Percentiles rank a stretch among this genome's conserved stretches.
Evolutionary conservation across 2,329 filamentous ascomycete species (phyloP).

Genomic region (Nemania sp.): DNA sequence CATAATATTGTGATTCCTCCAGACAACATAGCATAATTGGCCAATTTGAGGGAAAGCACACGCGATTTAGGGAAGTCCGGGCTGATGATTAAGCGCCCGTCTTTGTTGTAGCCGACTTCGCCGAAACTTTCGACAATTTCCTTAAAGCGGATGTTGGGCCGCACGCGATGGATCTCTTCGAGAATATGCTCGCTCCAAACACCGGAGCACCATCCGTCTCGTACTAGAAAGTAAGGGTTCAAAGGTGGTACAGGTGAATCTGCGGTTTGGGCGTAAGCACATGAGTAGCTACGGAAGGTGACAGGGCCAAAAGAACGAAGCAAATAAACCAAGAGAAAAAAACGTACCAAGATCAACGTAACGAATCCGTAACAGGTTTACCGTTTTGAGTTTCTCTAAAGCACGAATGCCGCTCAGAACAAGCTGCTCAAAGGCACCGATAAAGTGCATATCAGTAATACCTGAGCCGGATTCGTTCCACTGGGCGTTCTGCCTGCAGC

Average conservation of each 20-base stretch:
- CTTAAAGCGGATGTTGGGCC: conserved; percentile 61
- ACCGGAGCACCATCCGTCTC: conserved; percentile 64
- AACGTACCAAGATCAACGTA: conserved; percentile 70
- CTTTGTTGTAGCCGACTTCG: conserved; percentile 60
- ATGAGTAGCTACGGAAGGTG: background rate
- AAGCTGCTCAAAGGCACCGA: conserved; percentile 69
- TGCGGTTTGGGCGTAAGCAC: conserved; percentile 36
- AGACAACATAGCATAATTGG: conserved; percentile 58
- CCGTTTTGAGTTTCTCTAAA: conserved; percentile 58
- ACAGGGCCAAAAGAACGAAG: background rate
- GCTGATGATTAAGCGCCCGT: conserved; percentile 59
- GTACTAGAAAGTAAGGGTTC: conserved; percentile 72
- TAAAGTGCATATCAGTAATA: conserved; percentile 73
- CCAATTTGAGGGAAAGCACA: conserved; percentile 59
- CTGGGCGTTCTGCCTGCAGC: conserved; percentile 60
- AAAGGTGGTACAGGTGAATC: conserved; percentile 71
- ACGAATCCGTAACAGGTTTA: conserved; percentile 69
- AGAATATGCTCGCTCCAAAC: conserved; percentile 74
- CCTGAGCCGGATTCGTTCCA: conserved; percentile 69
- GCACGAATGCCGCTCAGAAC: conserved; percentile 66
- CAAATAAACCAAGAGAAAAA: conserved; percentile 26
- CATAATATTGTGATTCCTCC: conserved; percentile 43
- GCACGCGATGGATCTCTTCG: conserved; percentile 58
- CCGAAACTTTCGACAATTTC: conserved; percentile 68
- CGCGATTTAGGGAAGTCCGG: conserved; percentile 58